Conservation (phyloP, 2,329 filamentous ascomycete species). For the Xylariales sp. region DNA sequence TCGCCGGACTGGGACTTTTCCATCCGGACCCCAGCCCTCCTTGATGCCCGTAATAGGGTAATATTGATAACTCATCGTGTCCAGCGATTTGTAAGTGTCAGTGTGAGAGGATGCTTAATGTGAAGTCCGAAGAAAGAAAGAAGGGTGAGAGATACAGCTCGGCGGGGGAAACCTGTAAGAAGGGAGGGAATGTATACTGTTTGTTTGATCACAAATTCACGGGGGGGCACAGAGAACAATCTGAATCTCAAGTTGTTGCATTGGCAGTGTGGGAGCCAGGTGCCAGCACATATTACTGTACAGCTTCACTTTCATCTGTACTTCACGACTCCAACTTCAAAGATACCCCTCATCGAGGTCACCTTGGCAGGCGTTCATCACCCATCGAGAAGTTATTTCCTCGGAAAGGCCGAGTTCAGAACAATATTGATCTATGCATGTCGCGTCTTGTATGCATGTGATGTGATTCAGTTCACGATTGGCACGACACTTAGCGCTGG, state of each 20-base stretch:
- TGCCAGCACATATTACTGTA: constrained; percentile 11
- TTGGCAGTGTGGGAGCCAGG: constrained; percentile 11
- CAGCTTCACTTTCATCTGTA: constrained; percentile 13
- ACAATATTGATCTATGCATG: constrained; percentile 18
- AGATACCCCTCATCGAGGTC: constrained; percentile 20
- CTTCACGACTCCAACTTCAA: constrained; percentile 1
- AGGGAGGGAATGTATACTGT: neutral
- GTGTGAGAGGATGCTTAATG: neutral
- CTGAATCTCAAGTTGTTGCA: constrained; percentile 2
- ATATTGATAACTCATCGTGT: constrained; percentile 36
- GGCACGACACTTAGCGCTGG: neutral
- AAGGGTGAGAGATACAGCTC: neutral
- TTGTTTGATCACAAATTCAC: constrained; percentile 9
- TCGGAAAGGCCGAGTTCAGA: neutral
- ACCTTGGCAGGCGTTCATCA: neutral
- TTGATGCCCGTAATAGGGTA: constrained; percentile 41
- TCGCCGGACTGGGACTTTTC: constrained; percentile 36
- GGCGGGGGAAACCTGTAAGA: neutral
- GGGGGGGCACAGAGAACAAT: neutral
- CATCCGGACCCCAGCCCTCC: constrained; percentile 32
- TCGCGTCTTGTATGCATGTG: constrained; percentile 18
- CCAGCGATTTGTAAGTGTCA: neutral
- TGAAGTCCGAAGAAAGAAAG: neutral
- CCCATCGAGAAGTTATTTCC: neutral
- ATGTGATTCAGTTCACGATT: neutral